Base-by-base conservation (phyloP, 179 eudicot species). In the Spinacia oleracea region DNA sequence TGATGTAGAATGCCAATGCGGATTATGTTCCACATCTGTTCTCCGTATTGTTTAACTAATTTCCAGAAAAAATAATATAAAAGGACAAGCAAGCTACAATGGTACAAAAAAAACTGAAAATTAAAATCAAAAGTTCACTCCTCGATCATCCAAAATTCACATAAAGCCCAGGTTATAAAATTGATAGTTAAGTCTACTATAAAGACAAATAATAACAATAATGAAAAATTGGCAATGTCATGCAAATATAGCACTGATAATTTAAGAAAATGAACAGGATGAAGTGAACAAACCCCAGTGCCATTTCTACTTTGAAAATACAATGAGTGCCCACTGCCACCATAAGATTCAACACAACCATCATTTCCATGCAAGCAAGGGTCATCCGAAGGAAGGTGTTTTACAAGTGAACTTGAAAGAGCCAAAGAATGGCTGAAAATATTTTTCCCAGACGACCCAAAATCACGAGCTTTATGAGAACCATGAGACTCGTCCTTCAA, bases 361-460 rank as follows among this genome's bases (percentile, higher is more conserved):
- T 88, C 87, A 79, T 73, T 85, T 27, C 92, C 91, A 81, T 90
- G 90, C 86, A 91, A 82, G 78, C 79, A 84, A 71, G 91, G 90
- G 75, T 88, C 91, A 38, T 82, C 79, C 9, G 86, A 75, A 63
- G 85, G 76, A 64, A 85, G 82, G 65, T 81, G 85, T 48, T 83
- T 84, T 18, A 80, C 83, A 63, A 89, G 85, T 73, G 85, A 77
- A 79, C 87, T 83, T 72, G 94, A 84, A 79, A 88, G 80, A 81
- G 80, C 90, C 88, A 92, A 72, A 50, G 86, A 79, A 56, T 73
- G 63, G 80, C 93, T 85, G 78, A 89, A 85, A 72, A 80, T 78
- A 78, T 81, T 85, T 73, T 76, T 80, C 87, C 90, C 82, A 79
- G 82, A 84, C 35, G 84, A 81, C 35, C 82, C 83, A 74, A 68